phyloP scores from a whole-genome alignment of 768 basidiomycete genomes.

The Pulveroboletus sp. region DNA sequence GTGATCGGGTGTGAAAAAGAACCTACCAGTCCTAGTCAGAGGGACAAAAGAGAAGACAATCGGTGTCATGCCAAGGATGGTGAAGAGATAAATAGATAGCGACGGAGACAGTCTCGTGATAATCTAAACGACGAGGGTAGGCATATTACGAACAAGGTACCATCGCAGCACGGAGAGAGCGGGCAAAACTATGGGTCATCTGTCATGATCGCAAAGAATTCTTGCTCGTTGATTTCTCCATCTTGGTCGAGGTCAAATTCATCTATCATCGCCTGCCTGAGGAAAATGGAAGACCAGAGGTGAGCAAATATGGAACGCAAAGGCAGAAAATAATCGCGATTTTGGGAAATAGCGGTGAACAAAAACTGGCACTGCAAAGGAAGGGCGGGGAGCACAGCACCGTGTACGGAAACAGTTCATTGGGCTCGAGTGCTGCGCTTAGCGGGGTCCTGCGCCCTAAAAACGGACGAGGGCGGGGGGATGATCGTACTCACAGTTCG shows the following conservation, averaged over 20 bases:
- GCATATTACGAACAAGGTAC: neutral
- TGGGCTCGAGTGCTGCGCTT: conserved; percentile 28
- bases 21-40: conserved; percentile 14
- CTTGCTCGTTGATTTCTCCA: conserved; percentile 93
- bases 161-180: neutral
- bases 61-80: conserved; percentile 16
- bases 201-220: conserved; percentile 97
- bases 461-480: conserved; percentile 3
- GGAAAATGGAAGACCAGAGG: conserved; percentile 27
- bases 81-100: conserved; percentile 18
- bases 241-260: conserved; percentile 99
- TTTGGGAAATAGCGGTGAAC: conserved; percentile 25
- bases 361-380: conserved; percentile 16
- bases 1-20: conserved; percentile 20
- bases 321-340: conserved; percentile 10
- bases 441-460: conserved; percentile 16
- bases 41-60: conserved; percentile 13
- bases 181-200: conserved; percentile 65
- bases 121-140: conserved; percentile 6
- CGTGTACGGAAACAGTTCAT: conserved; percentile 25
- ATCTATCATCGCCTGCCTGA: conserved; percentile 99
- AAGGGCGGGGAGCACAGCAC: conserved; percentile 18
- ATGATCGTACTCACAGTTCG: conserved; percentile 70
- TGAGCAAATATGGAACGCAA: conserved; percentile 29
- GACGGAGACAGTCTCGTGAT: conserved; percentile 8